A percentile compares a stretch with the other conserved stretches of the same genome.
phyloP scores from a whole-genome alignment of 75 land plant species.

The Cryptomeria japonica region DNA sequence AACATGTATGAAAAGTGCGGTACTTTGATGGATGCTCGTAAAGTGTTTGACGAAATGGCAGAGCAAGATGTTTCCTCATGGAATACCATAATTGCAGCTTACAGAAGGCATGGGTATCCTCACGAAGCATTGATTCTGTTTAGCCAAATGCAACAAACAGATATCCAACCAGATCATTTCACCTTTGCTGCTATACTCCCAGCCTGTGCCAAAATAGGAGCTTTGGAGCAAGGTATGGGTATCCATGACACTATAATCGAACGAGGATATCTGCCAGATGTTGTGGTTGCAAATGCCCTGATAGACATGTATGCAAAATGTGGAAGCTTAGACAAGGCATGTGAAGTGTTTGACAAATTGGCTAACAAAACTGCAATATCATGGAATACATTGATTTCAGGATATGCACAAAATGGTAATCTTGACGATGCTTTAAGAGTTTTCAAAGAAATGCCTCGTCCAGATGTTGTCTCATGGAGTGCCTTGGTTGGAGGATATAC shows the following conservation, averaged over 20 bases:
- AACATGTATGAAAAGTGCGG: conserved; percentile 22
- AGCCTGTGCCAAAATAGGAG: conserved; percentile 15
- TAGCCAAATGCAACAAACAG: conserved; percentile 13
- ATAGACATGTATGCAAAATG: conserved; percentile 8
- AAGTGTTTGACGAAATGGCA: conserved; percentile 5
- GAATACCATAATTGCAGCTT: conserved; percentile 17
- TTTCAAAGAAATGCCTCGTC: conserved; percentile 33
- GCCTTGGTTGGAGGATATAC: conserved; percentile 59
- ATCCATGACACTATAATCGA: conserved; percentile 10
- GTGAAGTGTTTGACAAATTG: not conserved
- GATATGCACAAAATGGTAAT: conserved; percentile 8
- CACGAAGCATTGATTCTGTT: not conserved
- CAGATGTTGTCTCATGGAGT: conserved; percentile 51
- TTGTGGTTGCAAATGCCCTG: not conserved
- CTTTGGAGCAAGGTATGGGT: conserved; percentile 11
- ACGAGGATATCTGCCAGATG: not conserved
- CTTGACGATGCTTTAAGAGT: not conserved
- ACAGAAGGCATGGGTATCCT: not conserved
- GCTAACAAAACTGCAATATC: not conserved
- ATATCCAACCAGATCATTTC: conserved; percentile 3
- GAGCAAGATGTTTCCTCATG: conserved; percentile 9
- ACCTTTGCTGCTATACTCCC: conserved; percentile 16
- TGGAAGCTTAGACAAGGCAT: not conserved
- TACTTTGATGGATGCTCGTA: conserved; percentile 5
- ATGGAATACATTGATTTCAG: not conserved